These are phyloP conservation scores for Zygoascus biomembranicola DNA, from an alignment of 805 yeast genomes.

Conservation along the genomic window DNA sequence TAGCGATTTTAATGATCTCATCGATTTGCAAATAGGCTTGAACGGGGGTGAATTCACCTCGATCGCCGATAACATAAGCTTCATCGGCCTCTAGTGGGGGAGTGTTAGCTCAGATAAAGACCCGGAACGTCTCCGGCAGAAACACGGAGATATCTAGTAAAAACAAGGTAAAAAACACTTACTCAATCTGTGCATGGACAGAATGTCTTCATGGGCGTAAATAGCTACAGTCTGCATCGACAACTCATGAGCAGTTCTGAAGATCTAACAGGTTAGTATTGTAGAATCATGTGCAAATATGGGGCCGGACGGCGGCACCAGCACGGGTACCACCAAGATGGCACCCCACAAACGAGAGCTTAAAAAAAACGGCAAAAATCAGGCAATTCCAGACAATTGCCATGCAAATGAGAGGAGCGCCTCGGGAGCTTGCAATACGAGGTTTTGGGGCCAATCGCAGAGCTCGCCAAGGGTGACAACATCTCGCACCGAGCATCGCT, in stretches of 20 bases:
- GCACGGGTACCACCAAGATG: too few relatives aligned
- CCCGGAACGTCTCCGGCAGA: background rate
- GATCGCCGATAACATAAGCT: conserved; percentile 63
- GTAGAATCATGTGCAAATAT: background rate
- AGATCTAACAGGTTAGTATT: conserved; percentile 39
- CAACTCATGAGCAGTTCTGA: conserved; percentile 95
- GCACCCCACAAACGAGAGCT: too few relatives aligned
- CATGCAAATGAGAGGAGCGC: too few relatives aligned
- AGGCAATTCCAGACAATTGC: too few relatives aligned
- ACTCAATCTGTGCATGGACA: conserved; percentile 86
- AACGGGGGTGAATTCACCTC: conserved; percentile 88
- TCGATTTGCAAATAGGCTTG: conserved; percentile 94
- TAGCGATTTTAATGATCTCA: conserved; percentile 83
- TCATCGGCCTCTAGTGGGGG: conserved; percentile 28
- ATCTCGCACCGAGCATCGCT: too few relatives aligned
- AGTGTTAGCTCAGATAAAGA: background rate
- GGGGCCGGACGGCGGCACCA: too few relatives aligned
- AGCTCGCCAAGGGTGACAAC: too few relatives aligned
- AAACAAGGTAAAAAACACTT: conserved; percentile 10
- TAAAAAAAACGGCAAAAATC: too few relatives aligned
- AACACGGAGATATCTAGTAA: background rate
- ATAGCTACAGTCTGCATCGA: conserved; percentile 96
- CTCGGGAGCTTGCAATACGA: too few relatives aligned
- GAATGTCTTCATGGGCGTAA: conserved; percentile 90
- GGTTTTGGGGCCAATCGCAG: too few relatives aligned